Percentiles rank a stretch among this genome's conserved stretches.
Conservation (phyloP, 495 filamentous ascomycete species). For the Cladorrhinum samala region DNA sequence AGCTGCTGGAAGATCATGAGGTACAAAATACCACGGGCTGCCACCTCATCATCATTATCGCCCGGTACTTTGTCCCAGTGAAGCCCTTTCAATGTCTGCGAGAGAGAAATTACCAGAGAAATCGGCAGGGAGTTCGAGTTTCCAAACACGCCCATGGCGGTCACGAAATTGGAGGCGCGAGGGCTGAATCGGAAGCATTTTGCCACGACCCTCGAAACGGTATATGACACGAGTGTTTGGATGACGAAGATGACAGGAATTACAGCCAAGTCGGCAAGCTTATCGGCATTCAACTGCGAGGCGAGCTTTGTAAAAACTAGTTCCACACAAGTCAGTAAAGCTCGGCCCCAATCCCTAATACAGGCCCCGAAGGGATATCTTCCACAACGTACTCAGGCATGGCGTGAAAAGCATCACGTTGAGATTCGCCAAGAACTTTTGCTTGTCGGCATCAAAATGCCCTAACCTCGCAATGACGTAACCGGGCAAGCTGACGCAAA, state of each 20-base stretch:
- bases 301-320: constrained; percentile 95
- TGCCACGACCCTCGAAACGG: constrained; percentile 61
- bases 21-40: constrained; percentile 88
- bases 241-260: constrained; percentile 90
- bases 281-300: constrained; percentile 87
- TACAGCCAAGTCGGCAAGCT: constrained; percentile 80
- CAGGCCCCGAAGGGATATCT: too few species aligned
- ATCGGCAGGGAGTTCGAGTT: constrained; percentile 98
- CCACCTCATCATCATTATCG: constrained; percentile 93
- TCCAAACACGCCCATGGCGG: constrained; percentile 96
- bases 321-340: constrained; percentile 4
- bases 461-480: constrained; percentile 86
- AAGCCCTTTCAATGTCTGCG: constrained; percentile 81
- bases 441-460: constrained; percentile 87
- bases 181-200: constrained; percentile 74
- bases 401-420: constrained; percentile 94
- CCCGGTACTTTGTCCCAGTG: constrained; percentile 88
- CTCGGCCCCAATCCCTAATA: too few species aligned
- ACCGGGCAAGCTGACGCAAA: constrained; percentile 92
- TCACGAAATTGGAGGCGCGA: constrained; percentile 83
- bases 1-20: constrained; percentile 96
- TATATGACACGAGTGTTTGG: constrained; percentile 78
- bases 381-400: constrained; percentile 91
- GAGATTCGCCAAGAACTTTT: constrained; percentile 92
- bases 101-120: constrained; percentile 88